A percentile compares a stretch with the other conserved stretches of the same genome.
phyloP scores from a whole-genome alignment of 768 basidiomycete genomes.

The Hirschioporus abietinus region DNA sequence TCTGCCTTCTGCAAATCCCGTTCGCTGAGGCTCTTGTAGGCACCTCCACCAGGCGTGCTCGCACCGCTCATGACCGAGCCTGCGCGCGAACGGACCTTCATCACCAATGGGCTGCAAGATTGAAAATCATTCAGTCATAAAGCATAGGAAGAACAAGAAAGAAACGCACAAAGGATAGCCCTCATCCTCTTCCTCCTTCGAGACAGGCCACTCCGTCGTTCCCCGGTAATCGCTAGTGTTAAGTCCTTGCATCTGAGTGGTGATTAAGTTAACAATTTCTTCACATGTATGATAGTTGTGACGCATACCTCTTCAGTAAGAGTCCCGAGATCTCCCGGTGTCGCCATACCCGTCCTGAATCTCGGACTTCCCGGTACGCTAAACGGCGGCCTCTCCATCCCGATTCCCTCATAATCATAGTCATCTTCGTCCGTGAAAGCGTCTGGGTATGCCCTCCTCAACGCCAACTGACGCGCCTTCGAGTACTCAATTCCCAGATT shows the following conservation, averaged over 20 bases:
- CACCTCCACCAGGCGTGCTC: conserved; percentile 85
- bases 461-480: conserved; percentile 87
- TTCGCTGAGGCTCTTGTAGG: conserved; percentile 78
- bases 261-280: background rate
- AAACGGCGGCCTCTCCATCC: conserved; percentile 63
- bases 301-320: conserved; percentile 71
- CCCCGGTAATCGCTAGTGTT: conserved; percentile 84
- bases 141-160: conserved; percentile 12
- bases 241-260: conserved; percentile 73
- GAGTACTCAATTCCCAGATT: conserved; percentile 95
- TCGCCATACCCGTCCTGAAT: conserved; percentile 74
- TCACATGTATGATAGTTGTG: background rate
- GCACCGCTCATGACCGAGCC: conserved; percentile 69
- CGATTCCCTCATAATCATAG: conserved; percentile 46
- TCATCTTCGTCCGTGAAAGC: conserved; percentile 62
- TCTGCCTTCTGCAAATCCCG: conserved; percentile 84
- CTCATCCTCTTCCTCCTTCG: conserved; percentile 82
- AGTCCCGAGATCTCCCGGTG: conserved; percentile 91
- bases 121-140: conserved; percentile 8
- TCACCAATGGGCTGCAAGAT: conserved; percentile 67
- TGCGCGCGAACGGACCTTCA: conserved; percentile 83
- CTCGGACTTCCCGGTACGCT: conserved; percentile 88
- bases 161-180: conserved; percentile 77
- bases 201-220: conserved; percentile 46
- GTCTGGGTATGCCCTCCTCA: conserved; percentile 93